Evolutionary conservation across 192 early-diverging fungal genomes (phyloP).

Genomic region (Jimgerdemannia flammicorona): DNA sequence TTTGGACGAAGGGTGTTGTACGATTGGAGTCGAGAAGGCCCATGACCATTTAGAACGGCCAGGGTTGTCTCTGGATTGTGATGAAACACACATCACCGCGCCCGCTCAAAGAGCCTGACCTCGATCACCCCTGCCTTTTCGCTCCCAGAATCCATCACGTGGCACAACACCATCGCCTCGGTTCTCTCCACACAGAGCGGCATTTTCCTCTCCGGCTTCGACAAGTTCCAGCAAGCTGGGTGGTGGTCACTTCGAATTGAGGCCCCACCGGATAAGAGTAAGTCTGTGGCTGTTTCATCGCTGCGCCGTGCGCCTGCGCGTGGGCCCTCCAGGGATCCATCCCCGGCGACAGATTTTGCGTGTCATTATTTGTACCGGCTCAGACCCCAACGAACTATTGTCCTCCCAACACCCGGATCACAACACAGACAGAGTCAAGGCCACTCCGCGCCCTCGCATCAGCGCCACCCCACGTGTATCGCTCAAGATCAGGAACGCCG

Average conservation of each 20-base stretch:
- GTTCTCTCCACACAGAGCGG: conserved; percentile 74
- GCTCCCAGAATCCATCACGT: conserved; percentile 62
- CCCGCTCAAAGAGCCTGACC: background rate
- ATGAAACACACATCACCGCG: background rate
- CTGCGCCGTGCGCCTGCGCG: background rate
- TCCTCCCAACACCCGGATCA: background rate
- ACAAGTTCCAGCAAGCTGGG: conserved; percentile 64
- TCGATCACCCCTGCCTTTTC: background rate
- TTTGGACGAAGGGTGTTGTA: background rate
- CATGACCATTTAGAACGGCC: too few species aligned
- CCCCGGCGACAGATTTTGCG: background rate
- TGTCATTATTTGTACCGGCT: background rate
- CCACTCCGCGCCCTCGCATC: background rate
- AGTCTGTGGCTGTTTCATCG: background rate
- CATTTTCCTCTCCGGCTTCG: conserved; percentile 73
- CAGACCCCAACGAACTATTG: too few species aligned
- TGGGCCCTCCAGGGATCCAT: background rate
- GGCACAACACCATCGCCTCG: conserved; percentile 86
- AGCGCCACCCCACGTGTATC: too few species aligned
- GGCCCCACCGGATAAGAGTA: conserved; percentile 40
- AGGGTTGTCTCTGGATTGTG: too few species aligned
- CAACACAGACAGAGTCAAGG: background rate
- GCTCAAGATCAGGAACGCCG: too few species aligned
- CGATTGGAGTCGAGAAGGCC: background rate
- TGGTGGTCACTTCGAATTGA: conserved; percentile 49